Percentiles rank a stretch among this genome's conserved stretches.
phyloP scores from a whole-genome alignment of 2,329 filamentous ascomycete genomes.

The Anthostomella pinea region DNA sequence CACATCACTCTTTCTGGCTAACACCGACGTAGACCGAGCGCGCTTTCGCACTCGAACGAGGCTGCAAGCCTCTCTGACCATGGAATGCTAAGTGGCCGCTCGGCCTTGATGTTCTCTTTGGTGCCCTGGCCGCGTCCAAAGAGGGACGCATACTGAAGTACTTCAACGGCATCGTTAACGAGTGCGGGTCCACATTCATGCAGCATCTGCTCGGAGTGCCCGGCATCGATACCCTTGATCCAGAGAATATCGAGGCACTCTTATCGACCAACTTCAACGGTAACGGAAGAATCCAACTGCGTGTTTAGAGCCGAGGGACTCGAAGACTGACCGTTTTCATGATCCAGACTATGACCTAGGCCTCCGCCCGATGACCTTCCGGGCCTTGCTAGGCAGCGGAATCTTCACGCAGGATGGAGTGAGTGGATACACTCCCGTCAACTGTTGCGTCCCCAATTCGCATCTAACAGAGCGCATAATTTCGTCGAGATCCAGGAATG shows the following conservation, averaged over 20 bases:
- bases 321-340: not conserved
- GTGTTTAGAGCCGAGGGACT: too few species aligned
- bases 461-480: not conserved
- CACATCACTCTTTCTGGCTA: too few species aligned
- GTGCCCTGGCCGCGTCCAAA: not conserved
- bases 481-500: constrained; percentile 4
- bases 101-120: constrained; percentile 1
- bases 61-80: constrained; percentile 3
- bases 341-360: constrained; percentile 3
- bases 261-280: constrained; percentile 4
- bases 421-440: constrained; percentile 4
- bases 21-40: too few species aligned
- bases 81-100: constrained; percentile 1
- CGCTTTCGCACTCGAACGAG: too few species aligned
- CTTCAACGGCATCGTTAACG: too few species aligned
- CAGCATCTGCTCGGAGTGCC: constrained; percentile 1
- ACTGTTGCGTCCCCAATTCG: constrained; percentile 3
- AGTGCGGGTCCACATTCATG: constrained; percentile 3
- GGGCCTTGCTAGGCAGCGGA: constrained; percentile 3
- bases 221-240: constrained; percentile 1
- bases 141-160: constrained; percentile 2
- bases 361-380: constrained; percentile 2
- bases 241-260: constrained; percentile 6
- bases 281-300: not conserved
- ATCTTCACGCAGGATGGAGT: constrained; percentile 8